phyloP scores from a whole-genome alignment of 2,329 filamentous ascomycete genomes.

The Apiospora saccharicola region DNA sequence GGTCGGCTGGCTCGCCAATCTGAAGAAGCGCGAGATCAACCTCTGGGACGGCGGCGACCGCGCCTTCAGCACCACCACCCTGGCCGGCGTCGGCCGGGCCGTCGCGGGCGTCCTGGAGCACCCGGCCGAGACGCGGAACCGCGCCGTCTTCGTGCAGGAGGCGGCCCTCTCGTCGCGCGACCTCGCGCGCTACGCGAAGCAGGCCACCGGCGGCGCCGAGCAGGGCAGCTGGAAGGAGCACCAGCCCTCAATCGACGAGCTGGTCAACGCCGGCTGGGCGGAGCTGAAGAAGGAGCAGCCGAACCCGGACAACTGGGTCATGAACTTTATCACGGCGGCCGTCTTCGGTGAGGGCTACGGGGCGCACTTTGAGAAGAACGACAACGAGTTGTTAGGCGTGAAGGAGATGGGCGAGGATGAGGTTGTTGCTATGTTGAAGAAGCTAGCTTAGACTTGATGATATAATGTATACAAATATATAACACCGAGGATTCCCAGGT shows the following conservation, averaged over 20 bases:
- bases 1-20: conserved; percentile 24
- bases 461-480: too few relatives aligned
- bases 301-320: conserved; percentile 21
- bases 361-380: conserved; percentile 14
- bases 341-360: neutral
- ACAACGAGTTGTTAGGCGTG: neutral
- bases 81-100: conserved; percentile 52
- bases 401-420: conserved; percentile 1
- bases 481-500: too few relatives aligned
- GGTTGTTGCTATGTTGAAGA: conserved; percentile 5
- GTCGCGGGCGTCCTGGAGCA: conserved; percentile 53
- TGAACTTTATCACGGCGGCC: neutral
- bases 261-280: neutral
- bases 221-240: neutral
- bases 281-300: conserved; percentile 23
- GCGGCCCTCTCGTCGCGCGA: conserved; percentile 58
- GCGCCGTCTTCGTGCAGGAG: conserved; percentile 59
- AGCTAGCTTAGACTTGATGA: conserved; percentile 25
- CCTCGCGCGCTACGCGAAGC: conserved; percentile 45
- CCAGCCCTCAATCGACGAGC: neutral
- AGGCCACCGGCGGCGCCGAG: conserved; percentile 27
- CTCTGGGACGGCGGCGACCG: conserved; percentile 57
- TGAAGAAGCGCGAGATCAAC: conserved; percentile 33
- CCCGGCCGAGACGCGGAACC: conserved; percentile 55
- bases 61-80: conserved; percentile 52